Conservation (phyloP, 2,329 filamentous ascomycete genomes). For the Pseudogymnoascus sp. region DNA sequence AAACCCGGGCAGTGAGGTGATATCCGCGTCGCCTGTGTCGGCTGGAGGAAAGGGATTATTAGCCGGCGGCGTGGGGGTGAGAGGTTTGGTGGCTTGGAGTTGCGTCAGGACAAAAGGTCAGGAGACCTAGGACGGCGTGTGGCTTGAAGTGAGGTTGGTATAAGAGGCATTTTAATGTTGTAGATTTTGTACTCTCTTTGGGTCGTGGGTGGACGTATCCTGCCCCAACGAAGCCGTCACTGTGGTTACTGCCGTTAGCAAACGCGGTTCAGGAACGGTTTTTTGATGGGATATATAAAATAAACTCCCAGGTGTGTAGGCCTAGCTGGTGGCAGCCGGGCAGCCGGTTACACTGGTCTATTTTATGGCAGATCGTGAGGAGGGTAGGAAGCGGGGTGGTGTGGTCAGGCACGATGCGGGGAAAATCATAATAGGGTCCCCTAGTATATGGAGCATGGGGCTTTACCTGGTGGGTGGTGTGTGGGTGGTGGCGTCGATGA, state of each 20-base stretch:
- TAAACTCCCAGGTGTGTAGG: neutral
- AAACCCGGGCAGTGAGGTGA: conserved; percentile 60
- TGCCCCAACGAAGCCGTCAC: neutral
- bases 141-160: conserved; percentile 38
- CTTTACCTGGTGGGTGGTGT: neutral
- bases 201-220: neutral
- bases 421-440: neutral
- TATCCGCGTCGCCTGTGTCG: conserved; percentile 51
- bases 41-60: conserved; percentile 12
- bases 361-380: neutral
- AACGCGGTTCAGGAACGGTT: neutral
- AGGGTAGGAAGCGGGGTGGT: neutral
- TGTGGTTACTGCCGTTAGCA: neutral
- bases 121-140: conserved; percentile 72
- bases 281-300: neutral
- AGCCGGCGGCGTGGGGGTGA: neutral
- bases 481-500: neutral
- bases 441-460: neutral
- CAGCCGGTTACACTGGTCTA: neutral
- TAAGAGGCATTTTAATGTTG: conserved; percentile 23
- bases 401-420: neutral
- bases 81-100: conserved; percentile 14
- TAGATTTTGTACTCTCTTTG: neutral
- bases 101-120: conserved; percentile 70
- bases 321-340: neutral